Conservation (phyloP, 345 rosid genomes). For the Cochlearia excelsa region DNA sequence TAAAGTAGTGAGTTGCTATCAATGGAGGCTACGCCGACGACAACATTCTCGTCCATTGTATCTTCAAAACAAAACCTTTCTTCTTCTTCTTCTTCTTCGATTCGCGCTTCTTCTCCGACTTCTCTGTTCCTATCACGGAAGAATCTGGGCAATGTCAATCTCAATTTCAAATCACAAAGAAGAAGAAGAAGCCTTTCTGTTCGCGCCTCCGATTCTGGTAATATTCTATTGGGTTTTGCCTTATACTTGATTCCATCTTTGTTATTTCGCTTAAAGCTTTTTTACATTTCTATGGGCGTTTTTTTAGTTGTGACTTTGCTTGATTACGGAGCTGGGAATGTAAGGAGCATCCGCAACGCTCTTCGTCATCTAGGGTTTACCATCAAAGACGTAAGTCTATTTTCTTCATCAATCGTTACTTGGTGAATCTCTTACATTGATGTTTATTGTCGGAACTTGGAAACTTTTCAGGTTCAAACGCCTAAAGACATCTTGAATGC, state of each 20-base stretch:
- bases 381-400: constrained; percentile 60
- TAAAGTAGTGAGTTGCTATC: constrained; percentile 11
- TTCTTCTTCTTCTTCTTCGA: constrained; percentile 10
- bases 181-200: constrained; percentile 42
- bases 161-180: constrained; percentile 43
- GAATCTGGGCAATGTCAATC: constrained; percentile 22
- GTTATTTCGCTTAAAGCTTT: background rate
- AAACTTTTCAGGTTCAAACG: constrained; percentile 56
- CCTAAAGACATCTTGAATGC: constrained; percentile 78
- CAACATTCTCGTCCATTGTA: constrained; percentile 24
- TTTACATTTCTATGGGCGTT: background rate
- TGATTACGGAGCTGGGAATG: constrained; percentile 96
- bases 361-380: constrained; percentile 71
- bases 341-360: constrained; percentile 81
- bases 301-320: constrained; percentile 71
- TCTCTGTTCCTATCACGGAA: constrained; percentile 32
- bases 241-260: background rate
- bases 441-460: constrained; percentile 7
- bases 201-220: constrained; percentile 63
- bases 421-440: background rate
- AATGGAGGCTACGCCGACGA: constrained; percentile 39
- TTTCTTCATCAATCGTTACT: background rate
- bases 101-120: constrained; percentile 29
- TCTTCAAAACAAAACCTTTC: constrained; percentile 9
- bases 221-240: constrained; percentile 1